phyloP scores from a whole-genome alignment of 2,329 filamentous ascomycete species.

The Didymella keratinophila region DNA sequence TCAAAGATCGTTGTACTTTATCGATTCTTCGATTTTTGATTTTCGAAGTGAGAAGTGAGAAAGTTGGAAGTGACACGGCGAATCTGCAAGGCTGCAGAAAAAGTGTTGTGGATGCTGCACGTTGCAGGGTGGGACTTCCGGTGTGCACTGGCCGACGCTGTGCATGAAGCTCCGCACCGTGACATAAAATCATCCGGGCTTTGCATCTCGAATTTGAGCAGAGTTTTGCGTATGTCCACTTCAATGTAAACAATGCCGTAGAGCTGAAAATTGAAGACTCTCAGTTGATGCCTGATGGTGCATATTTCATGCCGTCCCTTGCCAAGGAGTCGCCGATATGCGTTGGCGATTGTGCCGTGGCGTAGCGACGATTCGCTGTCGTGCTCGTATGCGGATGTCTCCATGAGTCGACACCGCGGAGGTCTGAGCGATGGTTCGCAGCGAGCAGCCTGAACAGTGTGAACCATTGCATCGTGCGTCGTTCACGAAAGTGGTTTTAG shows the following conservation, averaged over 20 bases:
- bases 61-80: conserved; percentile 3
- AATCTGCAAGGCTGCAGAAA: conserved; percentile 5
- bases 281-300: background rate
- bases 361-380: conserved; percentile 26
- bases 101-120: conserved; percentile 6
- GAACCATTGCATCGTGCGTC: background rate
- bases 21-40: too few species aligned
- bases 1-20: conserved; percentile 2
- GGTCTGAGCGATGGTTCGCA: conserved; percentile 1
- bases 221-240: conserved; percentile 8
- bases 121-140: conserved; percentile 16
- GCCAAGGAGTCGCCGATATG: conserved; percentile 19
- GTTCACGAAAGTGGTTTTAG: background rate
- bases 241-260: background rate
- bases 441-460: background rate
- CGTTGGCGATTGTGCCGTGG: conserved; percentile 24
- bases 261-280: background rate
- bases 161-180: conserved; percentile 5
- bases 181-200: conserved; percentile 12
- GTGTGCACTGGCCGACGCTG: conserved; percentile 13
- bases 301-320: background rate
- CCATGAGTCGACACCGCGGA: background rate
- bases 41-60: background rate
- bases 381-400: conserved; percentile 3
- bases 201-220: conserved; percentile 5